Evolutionary conservation across 257 asterid species (phyloP), one percentile per base, ranked within the genome.

Genomic region (Solanum bulbocastanum): DNA sequence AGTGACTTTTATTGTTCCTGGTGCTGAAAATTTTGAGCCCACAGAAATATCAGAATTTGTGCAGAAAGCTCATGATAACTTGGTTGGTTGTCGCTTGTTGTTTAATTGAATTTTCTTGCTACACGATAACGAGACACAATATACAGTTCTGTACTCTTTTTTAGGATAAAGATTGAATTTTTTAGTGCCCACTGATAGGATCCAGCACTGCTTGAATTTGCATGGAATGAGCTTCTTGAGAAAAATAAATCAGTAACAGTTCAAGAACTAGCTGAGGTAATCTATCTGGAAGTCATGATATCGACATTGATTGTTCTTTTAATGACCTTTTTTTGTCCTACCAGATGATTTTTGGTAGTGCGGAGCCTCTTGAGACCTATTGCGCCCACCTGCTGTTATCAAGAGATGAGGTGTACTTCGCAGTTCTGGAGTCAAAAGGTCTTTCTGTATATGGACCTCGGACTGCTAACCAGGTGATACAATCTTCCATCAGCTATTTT

Each of bases 321-420:
- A 92, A 88, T 91, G 92, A 94, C 90, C 33, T 83, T 76, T 83
- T 79, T 87, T 92, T 93, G 85, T 91, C 90, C 89, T 88, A 90
- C 87, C 99, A 97, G 99, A 96, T 97, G 95, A 92, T 97, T 87
- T 97, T 93, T 95, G 99, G 99, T 96, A 91, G 98, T 90, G 89
- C 91, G 87, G 99, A 97, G 88, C 97, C 99, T 88, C 95, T 96
- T 86, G 99, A 95, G 92, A 94, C 98, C 93, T 97, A 96, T 90
- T 94, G 98, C 90, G 94, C 99, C 83, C 94, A 97, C 91, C 89
- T 97, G 62, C 87, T 97, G 91, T 96, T 97, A 87, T 94, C 99
- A 23, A 93, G 90, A 87, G 98, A 97, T 89, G 98, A 94, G 39
- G 33, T 95, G 89, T 95, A 95, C 92, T 97, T 97, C 90, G 87